Conservation (phyloP, 371 early-diverging fungal species). For the Entomophthora muscae region DNA sequence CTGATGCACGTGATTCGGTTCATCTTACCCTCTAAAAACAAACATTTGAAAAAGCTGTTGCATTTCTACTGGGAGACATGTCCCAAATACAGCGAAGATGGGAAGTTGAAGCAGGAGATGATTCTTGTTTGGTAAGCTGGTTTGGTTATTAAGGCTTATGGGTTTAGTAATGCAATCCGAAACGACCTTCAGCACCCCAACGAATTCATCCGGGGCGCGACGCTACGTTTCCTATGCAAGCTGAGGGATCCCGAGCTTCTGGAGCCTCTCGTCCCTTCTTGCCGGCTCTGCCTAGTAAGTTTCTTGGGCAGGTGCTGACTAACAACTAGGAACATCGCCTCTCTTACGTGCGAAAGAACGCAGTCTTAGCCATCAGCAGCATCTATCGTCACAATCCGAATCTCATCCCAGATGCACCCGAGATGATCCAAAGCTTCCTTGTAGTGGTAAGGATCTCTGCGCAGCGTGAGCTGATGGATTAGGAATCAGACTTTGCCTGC, state of each 20-base stretch:
- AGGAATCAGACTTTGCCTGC: constrained; percentile 84
- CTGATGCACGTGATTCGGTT: constrained; percentile 81
- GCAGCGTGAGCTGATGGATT: not conserved
- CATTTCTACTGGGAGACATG: constrained; percentile 94
- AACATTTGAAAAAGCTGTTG: constrained; percentile 67
- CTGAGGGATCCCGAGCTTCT: constrained; percentile 83
- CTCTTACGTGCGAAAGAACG: constrained; percentile 95
- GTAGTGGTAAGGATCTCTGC: constrained; percentile 21
- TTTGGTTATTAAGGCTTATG: not conserved
- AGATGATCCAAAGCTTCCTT: constrained; percentile 64
- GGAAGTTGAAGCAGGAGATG: constrained; percentile 89
- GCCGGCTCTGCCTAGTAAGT: constrained; percentile 68
- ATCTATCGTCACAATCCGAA: constrained; percentile 75
- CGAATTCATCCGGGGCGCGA: constrained; percentile 95
- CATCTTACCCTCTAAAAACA: constrained; percentile 11
- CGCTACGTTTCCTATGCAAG: constrained; percentile 88
- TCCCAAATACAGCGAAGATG: constrained; percentile 80
- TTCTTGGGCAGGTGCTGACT: not conserved
- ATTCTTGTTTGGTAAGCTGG: constrained; percentile 73
- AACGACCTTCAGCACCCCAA: constrained; percentile 98
- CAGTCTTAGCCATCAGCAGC: constrained; percentile 78
- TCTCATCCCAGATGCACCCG: constrained; percentile 91
- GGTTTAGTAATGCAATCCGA: constrained; percentile 73
- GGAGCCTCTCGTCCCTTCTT: constrained; percentile 83
- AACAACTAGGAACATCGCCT: constrained; percentile 67